Conservation (phyloP, 495 filamentous ascomycete species). For the Aspergillus cavernicola region DNA sequence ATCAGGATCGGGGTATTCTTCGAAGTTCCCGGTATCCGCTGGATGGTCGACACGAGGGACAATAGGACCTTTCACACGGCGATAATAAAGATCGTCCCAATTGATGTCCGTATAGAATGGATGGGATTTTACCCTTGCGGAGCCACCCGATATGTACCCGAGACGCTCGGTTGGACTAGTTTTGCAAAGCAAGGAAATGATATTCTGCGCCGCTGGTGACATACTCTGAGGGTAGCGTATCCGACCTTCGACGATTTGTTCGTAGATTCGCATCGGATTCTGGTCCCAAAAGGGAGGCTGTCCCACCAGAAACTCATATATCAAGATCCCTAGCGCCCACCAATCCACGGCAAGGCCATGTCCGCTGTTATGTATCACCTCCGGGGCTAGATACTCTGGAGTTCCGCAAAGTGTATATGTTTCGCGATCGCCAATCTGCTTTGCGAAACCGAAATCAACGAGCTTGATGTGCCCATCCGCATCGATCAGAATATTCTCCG, state of each 20-base stretch:
- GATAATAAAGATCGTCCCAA: constrained; percentile 79
- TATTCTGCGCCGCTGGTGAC: constrained; percentile 71
- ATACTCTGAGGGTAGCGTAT: constrained; percentile 48
- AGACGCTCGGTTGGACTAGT: constrained; percentile 83
- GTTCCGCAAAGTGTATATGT: constrained; percentile 97
- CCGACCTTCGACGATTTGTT: constrained; percentile 51
- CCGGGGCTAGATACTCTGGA: constrained; percentile 92
- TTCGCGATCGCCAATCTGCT: constrained; percentile 58
- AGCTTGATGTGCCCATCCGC: constrained; percentile 90
- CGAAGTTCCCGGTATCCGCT: constrained; percentile 87
- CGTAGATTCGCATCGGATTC: constrained; percentile 95
- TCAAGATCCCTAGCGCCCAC: constrained; percentile 96
- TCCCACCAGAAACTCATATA: constrained; percentile 94
- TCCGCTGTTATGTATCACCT: constrained; percentile 93
- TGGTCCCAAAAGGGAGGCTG: constrained; percentile 97
- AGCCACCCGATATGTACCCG: constrained; percentile 84
- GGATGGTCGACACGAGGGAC: constrained; percentile 75
- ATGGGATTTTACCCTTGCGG: constrained; percentile 76
- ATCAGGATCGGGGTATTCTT: constrained; percentile 70
- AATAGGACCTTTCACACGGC: constrained; percentile 73
- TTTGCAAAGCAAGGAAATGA: constrained; percentile 82
- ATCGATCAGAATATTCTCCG: constrained; percentile 92
- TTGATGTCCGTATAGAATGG: constrained; percentile 80
- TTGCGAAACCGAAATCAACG: constrained; percentile 98
- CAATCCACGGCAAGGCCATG: constrained; percentile 97